These are phyloP conservation scores for Eleusine indica DNA, from an alignment of 176 grass and related monocot species.

Conservation along the genomic window DNA sequence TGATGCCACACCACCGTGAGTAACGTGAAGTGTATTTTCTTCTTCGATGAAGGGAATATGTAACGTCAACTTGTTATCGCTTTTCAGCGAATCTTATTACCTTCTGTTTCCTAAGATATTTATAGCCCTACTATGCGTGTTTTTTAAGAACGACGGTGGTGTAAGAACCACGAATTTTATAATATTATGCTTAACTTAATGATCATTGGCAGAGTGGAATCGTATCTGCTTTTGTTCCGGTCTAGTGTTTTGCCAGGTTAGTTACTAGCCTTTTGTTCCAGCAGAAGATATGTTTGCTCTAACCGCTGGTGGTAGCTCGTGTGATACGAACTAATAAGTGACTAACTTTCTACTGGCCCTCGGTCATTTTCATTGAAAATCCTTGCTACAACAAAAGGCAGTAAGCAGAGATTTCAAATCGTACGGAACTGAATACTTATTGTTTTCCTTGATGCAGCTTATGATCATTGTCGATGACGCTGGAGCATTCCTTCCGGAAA, in stretches of 20 bases:
- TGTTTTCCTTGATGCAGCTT: slow-evolving; percentile 59
- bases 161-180: not conserved
- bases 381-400: not conserved
- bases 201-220: not conserved
- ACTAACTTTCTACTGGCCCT: no score
- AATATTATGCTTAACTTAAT: not conserved
- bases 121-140: not conserved
- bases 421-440: not conserved
- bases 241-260: not conserved
- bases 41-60: not conserved
- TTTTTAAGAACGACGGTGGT: not conserved
- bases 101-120: slow-evolving; percentile 20
- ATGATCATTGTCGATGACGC: slow-evolving; percentile 95
- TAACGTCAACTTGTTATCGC: slow-evolving; percentile 18
- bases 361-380: slow-evolving; percentile 21
- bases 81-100: slow-evolving; percentile 13
- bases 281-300: not conserved
- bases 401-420: not conserved
- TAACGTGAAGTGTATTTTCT: not conserved
- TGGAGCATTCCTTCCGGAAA: slow-evolving; percentile 61
- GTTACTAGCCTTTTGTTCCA: not conserved
- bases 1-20: slow-evolving; percentile 21
- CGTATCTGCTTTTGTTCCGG: slow-evolving; percentile 6
- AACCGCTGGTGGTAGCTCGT: not conserved
- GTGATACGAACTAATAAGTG: not conserved